phyloP scores from a whole-genome alignment of 2,329 filamentous ascomycete genomes.

The Monilinia polystroma region DNA sequence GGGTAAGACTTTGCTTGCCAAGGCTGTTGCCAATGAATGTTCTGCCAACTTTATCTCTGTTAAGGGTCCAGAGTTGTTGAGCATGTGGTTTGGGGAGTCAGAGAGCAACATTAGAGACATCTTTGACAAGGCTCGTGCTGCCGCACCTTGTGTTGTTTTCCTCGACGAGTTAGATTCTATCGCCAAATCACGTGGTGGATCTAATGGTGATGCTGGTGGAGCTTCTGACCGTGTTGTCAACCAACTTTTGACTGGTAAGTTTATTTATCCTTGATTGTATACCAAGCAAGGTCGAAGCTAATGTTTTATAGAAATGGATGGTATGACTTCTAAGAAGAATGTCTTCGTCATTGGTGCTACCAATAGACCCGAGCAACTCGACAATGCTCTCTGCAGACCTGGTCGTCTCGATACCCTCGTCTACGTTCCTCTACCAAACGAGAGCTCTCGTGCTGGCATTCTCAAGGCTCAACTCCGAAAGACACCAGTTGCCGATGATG shows the following conservation, averaged over 20 bases:
- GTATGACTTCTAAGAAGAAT: constrained; percentile 99
- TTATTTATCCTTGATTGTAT: background rate
- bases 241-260: constrained; percentile 91
- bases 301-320: constrained; percentile 79
- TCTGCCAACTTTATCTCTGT: constrained; percentile 99
- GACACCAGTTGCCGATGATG: constrained; percentile 84
- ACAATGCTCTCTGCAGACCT: constrained; percentile 95
- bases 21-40: constrained; percentile 98
- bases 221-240: constrained; percentile 99
- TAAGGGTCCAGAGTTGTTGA: constrained; percentile 96
- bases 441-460: constrained; percentile 83
- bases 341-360: constrained; percentile 99
- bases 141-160: constrained; percentile 97
- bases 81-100: constrained; percentile 99
- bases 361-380: constrained; percentile 97
- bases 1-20: constrained; percentile 99
- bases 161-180: constrained; percentile 98
- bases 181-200: constrained; percentile 98
- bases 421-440: constrained; percentile 95
- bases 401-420: constrained; percentile 98
- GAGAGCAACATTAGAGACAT: constrained; percentile 99
- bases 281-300: constrained; percentile 42
- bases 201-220: constrained; percentile 91
- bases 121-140: constrained; percentile 98
- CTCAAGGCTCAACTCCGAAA: constrained; percentile 96